Evolutionary conservation across 2,329 filamentous ascomycete genomes (phyloP), one percentile per base, ranked within the genome.

Genomic region (Phyllosticta citriasiana): DNA sequence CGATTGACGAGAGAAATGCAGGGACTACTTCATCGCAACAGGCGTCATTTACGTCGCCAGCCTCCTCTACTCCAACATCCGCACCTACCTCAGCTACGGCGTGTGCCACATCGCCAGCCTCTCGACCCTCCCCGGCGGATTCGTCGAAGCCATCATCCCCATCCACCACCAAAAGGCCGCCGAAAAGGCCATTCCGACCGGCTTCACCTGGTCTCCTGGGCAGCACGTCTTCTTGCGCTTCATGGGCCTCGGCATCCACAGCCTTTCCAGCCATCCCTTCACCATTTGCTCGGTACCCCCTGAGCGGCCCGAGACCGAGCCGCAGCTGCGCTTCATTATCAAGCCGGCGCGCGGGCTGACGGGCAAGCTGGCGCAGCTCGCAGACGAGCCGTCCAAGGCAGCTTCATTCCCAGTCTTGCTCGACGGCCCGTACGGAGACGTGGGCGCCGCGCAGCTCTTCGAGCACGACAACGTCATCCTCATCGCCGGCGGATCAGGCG

Each of bases 1-100:
- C 4, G 0, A 26, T 54, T 64, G 26, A 64, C 53, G 58, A 55
- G 58, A 55, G n/a, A 14, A 7, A 14, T 27, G 58, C 12, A 79
- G 80, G 80, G 79, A 85, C 71, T 86, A 85, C 67, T 85, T 86
- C 67, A 80, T 86, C 63, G 83, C 79, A 1, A 77, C 79, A 0
- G 82, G 73, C 8, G 76, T 78, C 0, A 65, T 85, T 6, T 85
- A 84, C 67, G 66, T 79, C 0, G 65, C 78, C 2, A 79, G 74
- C 50, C 78, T 78, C 63, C 64, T 79, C 7, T 79, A 79, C 61
- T 70, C 78, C 0, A 74, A 78, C 62, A 70, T 78, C 53, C 73
- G 77, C 14, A 81, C 79, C 1, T 78, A 72, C 60, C 74, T 84
- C 58, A 75, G 80, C 63, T 74, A 83, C 65, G 81, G 82, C n/a